phyloP scores from a whole-genome alignment of 2,329 filamentous ascomycete species.

The Fusarium beomiforme region DNA sequence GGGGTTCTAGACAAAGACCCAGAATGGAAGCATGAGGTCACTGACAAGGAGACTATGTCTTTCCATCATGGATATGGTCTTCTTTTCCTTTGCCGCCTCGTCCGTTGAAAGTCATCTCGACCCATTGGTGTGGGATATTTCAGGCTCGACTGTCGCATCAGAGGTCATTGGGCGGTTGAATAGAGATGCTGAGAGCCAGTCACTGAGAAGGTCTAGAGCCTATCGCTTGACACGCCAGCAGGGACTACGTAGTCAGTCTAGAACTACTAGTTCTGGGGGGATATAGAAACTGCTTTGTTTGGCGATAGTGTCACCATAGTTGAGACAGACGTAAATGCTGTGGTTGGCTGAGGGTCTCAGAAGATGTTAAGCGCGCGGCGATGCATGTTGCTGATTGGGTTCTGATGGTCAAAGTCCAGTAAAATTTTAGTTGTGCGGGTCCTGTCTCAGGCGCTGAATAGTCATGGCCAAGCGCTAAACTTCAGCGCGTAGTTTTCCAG shows the following conservation, averaged over 20 bases:
- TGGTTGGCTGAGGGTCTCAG: slow-evolving; percentile 40
- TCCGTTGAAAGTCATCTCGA: slow-evolving; percentile 19
- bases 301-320: slow-evolving; percentile 16
- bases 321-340: slow-evolving; percentile 8
- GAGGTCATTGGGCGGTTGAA: slow-evolving; percentile 22
- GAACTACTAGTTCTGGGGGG: background rate
- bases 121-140: slow-evolving; percentile 23
- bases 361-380: slow-evolving; percentile 37
- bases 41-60: background rate
- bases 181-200: slow-evolving; percentile 32
- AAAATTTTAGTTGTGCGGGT: background rate
- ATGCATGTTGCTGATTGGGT: slow-evolving; percentile 34
- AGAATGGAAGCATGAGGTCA: slow-evolving; percentile 24
- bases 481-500: slow-evolving; percentile 18
- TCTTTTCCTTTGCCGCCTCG: slow-evolving; percentile 13
- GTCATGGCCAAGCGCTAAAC: slow-evolving; percentile 10
- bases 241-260: background rate
- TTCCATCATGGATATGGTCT: slow-evolving; percentile 1
- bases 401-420: slow-evolving; percentile 4
- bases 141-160: slow-evolving; percentile 21
- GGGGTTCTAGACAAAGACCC: slow-evolving; percentile 20
- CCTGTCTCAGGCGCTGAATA: slow-evolving; percentile 11
- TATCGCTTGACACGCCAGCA: slow-evolving; percentile 30
- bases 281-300: slow-evolving; percentile 16
- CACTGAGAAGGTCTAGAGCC: slow-evolving; percentile 9